A percentile compares a stretch with the other conserved stretches of the same genome.
These are phyloP conservation scores for Colletotrichum camelliae DNA, from an alignment of 2,329 filamentous ascomycete genomes.

Conservation along the genomic window DNA sequence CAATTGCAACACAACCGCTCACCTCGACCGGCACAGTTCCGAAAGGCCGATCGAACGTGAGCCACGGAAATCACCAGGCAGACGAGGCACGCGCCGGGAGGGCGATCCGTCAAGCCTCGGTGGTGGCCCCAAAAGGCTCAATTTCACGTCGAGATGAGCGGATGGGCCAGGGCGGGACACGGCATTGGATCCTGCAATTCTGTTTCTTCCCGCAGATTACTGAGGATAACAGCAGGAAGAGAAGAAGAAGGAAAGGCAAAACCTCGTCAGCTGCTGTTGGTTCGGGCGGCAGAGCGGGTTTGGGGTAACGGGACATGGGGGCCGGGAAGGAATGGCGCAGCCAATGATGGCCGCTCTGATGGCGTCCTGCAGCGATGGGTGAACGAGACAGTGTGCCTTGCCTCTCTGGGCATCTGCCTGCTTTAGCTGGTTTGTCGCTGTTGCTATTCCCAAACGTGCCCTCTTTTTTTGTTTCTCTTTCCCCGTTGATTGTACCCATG, in stretches of 20 bases:
- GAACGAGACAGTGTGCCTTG: not conserved
- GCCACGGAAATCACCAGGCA: not conserved
- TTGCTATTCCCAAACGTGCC: not conserved
- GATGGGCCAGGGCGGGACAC: not conserved
- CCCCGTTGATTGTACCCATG: not conserved
- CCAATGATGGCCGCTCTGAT: conserved; percentile 6
- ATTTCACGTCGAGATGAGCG: not conserved
- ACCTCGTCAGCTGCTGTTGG: not conserved
- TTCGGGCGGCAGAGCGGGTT: not conserved
- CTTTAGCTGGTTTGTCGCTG: not conserved
- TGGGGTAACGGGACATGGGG: not conserved
- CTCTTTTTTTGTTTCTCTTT: not conserved
- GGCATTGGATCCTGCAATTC: not conserved
- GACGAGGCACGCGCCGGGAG: not conserved
- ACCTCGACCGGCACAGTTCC: not conserved
- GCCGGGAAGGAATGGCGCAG: not conserved
- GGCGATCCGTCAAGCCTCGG: not conserved
- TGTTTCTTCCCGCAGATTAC: not conserved
- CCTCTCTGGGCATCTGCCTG: not conserved
- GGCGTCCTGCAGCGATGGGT: not conserved
- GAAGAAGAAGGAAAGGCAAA: not conserved
- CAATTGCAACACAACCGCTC: not conserved
- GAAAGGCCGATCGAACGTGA: not conserved
- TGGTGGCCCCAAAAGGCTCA: not conserved
- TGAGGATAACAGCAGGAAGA: not conserved